A percentile compares a stretch with the other conserved stretches of the same genome.
Evolutionary conservation across 805 yeast genomes (phyloP).

Genomic region (Kazachstania kunashirensis): DNA sequence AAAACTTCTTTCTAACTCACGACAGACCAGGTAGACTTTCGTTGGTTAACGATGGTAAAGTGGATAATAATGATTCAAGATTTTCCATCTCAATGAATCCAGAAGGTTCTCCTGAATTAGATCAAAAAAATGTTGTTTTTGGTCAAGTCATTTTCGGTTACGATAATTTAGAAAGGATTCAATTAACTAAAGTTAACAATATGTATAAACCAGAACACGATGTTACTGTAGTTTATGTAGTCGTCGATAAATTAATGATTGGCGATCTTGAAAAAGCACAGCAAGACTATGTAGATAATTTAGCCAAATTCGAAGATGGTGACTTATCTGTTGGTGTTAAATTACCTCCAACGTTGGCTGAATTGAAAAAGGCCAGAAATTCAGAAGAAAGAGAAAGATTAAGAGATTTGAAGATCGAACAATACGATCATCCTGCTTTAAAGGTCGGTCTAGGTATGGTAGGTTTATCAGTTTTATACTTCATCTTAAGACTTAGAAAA

Average conservation of each 20-base stretch:
- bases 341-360: conserved; percentile 7
- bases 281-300: conserved; percentile 15
- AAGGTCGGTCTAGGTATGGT: conserved; percentile 13
- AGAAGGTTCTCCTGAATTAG: conserved; percentile 38
- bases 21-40: conserved; percentile 60
- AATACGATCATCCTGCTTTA: conserved; percentile 16
- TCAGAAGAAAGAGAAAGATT: conserved; percentile 4
- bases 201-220: conserved; percentile 32
- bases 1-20: conserved; percentile 59
- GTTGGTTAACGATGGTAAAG: conserved; percentile 58
- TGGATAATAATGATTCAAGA: conserved; percentile 58
- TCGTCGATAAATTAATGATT: conserved; percentile 24
- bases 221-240: conserved; percentile 32
- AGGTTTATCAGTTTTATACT: conserved; percentile 9
- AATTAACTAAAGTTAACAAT: conserved; percentile 39
- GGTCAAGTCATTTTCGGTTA: conserved; percentile 67
- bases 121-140: conserved; percentile 63
- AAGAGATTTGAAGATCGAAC: conserved; percentile 12
- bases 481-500: conserved; percentile 7
- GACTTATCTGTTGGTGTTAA: conserved; percentile 21
- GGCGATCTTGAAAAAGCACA: conserved; percentile 15
- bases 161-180: conserved; percentile 47
- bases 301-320: conserved; percentile 24
- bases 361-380: conserved; percentile 9
- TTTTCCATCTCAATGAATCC: conserved; percentile 56